These are phyloP conservation scores for Ascochyta koolunga DNA, from an alignment of 2,329 filamentous ascomycete genomes.

Conservation along the genomic window DNA sequence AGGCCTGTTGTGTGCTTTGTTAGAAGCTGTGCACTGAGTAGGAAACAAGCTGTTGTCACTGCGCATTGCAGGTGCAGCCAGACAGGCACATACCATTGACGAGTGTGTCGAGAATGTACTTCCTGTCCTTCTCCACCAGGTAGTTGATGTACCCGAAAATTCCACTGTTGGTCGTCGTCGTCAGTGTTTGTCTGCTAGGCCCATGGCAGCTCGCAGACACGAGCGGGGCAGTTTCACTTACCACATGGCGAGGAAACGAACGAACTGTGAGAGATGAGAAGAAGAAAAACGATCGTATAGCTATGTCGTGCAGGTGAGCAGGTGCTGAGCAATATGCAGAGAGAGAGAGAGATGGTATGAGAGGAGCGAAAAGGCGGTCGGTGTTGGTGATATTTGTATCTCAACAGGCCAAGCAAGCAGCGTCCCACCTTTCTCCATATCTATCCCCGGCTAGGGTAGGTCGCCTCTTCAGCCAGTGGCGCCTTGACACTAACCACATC, in stretches of 20 bases:
- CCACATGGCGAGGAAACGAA: slow-evolving; percentile 47
- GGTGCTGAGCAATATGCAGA: slow-evolving; percentile 21
- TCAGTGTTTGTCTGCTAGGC: slow-evolving; percentile 23
- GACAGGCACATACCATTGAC: slow-evolving; percentile 77
- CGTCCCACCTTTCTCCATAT: slow-evolving; percentile 35
- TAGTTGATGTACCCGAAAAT: slow-evolving; percentile 99
- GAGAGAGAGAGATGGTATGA: slow-evolving; percentile 29
- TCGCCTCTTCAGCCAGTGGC: slow-evolving; percentile 33
- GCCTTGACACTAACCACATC: slow-evolving; percentile 21
- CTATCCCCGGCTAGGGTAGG: slow-evolving; percentile 33
- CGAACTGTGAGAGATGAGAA: slow-evolving; percentile 28
- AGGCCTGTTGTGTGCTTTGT: slow-evolving; percentile 66
- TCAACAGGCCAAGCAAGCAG: slow-evolving; percentile 34
- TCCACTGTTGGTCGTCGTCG: slow-evolving; percentile 63
- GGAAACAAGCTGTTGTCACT: slow-evolving; percentile 2
- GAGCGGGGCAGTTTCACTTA: slow-evolving; percentile 40
- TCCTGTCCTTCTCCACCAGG: slow-evolving; percentile 97
- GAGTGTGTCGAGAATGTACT: slow-evolving; percentile 92
- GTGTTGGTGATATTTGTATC: slow-evolving; percentile 47
- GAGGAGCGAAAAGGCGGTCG: slow-evolving; percentile 45
- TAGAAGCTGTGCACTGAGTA: slow-evolving; percentile 23
- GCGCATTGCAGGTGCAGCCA: slow-evolving; percentile 3
- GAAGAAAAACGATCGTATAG: slow-evolving; percentile 38
- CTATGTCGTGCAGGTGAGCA: slow-evolving; percentile 20
- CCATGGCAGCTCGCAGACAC: slow-evolving; percentile 9